Evolutionary conservation across 2,329 filamentous ascomycete genomes (phyloP).

Genomic region (Drechslerella stenobrocha): DNA sequence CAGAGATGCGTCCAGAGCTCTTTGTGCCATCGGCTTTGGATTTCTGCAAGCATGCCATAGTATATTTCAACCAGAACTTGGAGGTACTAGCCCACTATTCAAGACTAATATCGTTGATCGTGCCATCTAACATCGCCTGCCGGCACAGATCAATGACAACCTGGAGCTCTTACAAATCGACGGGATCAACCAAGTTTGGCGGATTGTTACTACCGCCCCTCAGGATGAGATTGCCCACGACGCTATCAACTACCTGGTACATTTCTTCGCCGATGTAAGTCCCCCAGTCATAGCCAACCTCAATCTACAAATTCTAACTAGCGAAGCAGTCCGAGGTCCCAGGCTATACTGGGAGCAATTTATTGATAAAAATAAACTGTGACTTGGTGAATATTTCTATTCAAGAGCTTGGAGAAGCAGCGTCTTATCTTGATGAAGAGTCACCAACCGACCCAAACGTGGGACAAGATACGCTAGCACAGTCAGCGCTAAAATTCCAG

Average conservation of each 20-base stretch:
- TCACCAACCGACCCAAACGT: neutral
- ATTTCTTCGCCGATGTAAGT: constrained; percentile 67
- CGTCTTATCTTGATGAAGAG: constrained; percentile 8
- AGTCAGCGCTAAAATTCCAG: constrained; percentile 35
- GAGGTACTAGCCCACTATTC: constrained; percentile 24
- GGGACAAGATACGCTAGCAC: neutral
- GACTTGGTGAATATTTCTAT: constrained; percentile 41
- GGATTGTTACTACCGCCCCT: constrained; percentile 72
- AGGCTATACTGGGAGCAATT: constrained; percentile 19
- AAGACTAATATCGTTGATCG: neutral
- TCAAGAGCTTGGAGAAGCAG: constrained; percentile 36
- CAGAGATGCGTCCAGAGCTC: constrained; percentile 49
- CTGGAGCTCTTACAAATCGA: constrained; percentile 60
- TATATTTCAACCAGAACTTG: constrained; percentile 51
- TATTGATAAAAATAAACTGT: constrained; percentile 39
- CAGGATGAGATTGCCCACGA: constrained; percentile 67
- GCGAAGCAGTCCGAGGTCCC: constrained; percentile 15
- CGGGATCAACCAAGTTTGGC: constrained; percentile 76
- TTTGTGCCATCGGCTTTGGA: constrained; percentile 51
- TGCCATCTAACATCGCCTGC: neutral
- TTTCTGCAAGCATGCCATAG: constrained; percentile 52
- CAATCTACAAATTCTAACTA: constrained; percentile 4
- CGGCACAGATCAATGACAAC: constrained; percentile 20
- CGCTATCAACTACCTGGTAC: constrained; percentile 72
- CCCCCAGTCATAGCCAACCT: neutral